Evolutionary conservation across 352 stramenopile species (phyloP), one percentile per base, ranked within the genome.

Genomic region (Globisporangium takayamanum): DNA sequence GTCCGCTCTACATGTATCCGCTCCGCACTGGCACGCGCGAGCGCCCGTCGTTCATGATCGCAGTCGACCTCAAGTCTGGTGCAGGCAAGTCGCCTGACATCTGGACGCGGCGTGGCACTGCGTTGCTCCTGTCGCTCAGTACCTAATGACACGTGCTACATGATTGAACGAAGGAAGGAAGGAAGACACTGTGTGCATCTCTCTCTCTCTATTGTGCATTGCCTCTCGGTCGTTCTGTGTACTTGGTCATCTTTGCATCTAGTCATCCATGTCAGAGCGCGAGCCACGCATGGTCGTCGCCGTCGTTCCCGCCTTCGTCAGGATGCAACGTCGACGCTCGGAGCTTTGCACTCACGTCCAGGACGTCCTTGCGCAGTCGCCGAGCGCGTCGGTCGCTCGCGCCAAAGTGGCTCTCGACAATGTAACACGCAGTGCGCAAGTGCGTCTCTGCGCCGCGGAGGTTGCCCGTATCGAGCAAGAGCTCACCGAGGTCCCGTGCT

Each of bases 1-100:
- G 95, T 50, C 95, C 95, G 3, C 67, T 98, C 33, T 99, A 99
- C 67, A 88, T 98, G 70, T 98, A 98, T 50, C 95, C 95, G 20
- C 70, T 98, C n/a, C 86, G 95, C 20, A 98, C 94, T 0, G 95
- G 95, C 26, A 98, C 92, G 11, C 80, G 92, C 25, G 94, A 98
- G 64, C 83, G 95, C 26, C 94, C 95, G 36, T 97, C 86, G 16
- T 98, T 98, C 66, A 96, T 98, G 72, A 96, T 97, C 64, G 77
- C 86, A 5, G 92, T 98, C 3, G 88, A 98, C 56, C 80, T 99
- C 28, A 96, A 97, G 60, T 76, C 76, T 11, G 95, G 95, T 1
- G 58, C 81, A 2, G 87, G 87, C 28, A 86, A 94, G 53, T 84
- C 81, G 11, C 77, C 90, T 1, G 94, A 98, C 42, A 77, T 97